Base-by-base conservation (phyloP, 805 yeast species). In the Ogataea neopini region DNA sequence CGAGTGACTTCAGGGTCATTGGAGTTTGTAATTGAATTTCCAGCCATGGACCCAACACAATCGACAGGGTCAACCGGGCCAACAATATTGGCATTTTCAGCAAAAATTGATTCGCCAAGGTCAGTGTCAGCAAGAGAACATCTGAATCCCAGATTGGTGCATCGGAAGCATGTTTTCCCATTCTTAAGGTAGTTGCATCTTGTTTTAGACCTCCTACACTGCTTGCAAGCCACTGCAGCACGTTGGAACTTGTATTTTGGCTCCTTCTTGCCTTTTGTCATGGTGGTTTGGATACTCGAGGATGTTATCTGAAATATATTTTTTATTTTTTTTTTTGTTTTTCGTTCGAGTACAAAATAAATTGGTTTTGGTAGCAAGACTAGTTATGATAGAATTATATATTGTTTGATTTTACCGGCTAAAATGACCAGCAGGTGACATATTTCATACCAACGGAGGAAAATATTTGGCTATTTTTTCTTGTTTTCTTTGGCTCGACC, bases 161-260 rank as follows among this genome's bases (percentile, higher is more conserved):
- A 61, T n/a, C 66, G 53, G 38, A 60, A 56, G 44, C 66, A 61
- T 10, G 48, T 51, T n/a, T 49, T 33, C 18, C 62, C 61, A 37
- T 50, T 43, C 18, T 48, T 45, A 9, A 57, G 44, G 42, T 58
- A 53, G 32, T 56, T 56, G 45, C 66, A 61, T n/a, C 62, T 49
- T 1, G 63, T 56, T 43, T 61, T 61, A 3, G 63, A 52, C 32
- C 54, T 53, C 15, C 64, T 45, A 42, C 66, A 61, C 33, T 55
- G 58, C 18, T 45, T 47, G 42, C 66, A 61, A 6, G 55, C 50
- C 13, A 42, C 25, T 1, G 59, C 55, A 5, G 49, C 52, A 8
- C 52, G 44, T 5, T 40, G 44, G 15, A 49, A 43, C 36, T 42
- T 44, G 26, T 45, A 45, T 18, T 45, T 49, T 11, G 39, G 44